phyloP scores from a whole-genome alignment of 306 rosid species.

The Adenanthera pavonina region DNA sequence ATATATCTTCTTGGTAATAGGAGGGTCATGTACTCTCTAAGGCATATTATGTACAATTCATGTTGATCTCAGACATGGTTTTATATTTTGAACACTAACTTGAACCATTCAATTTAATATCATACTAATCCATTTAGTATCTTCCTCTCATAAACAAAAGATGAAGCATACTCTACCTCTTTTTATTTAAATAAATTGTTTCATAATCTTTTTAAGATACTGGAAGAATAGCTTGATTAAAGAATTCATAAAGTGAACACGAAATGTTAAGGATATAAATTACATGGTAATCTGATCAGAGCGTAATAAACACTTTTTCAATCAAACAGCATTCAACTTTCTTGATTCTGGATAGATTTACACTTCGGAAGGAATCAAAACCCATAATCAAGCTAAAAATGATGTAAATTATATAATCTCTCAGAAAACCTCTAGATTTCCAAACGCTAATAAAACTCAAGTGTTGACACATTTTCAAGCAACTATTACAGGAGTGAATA shows the following conservation, averaged over 20 bases:
- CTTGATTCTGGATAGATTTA: background rate
- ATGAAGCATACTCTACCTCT: slow-evolving; percentile 14
- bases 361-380: background rate
- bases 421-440: background rate
- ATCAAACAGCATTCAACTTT: background rate
- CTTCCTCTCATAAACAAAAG: slow-evolving; percentile 28
- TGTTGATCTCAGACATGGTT: slow-evolving; percentile 1
- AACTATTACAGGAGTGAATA: background rate
- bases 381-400: background rate
- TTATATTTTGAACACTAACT: slow-evolving; percentile 7
- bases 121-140: background rate
- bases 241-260: background rate
- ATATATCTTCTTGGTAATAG: background rate
- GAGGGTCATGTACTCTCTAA: slow-evolving; percentile 11
- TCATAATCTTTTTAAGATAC: background rate
- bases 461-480: background rate
- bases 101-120: slow-evolving; percentile 3
- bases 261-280: background rate
- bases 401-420: background rate
- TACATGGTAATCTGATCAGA: background rate
- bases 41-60: background rate
- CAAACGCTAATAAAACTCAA: background rate
- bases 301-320: background rate
- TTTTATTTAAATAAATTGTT: background rate
- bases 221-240: background rate